Evolutionary conservation across 441 rosid genomes (phyloP).

Genomic region (Jatropha multifida): DNA sequence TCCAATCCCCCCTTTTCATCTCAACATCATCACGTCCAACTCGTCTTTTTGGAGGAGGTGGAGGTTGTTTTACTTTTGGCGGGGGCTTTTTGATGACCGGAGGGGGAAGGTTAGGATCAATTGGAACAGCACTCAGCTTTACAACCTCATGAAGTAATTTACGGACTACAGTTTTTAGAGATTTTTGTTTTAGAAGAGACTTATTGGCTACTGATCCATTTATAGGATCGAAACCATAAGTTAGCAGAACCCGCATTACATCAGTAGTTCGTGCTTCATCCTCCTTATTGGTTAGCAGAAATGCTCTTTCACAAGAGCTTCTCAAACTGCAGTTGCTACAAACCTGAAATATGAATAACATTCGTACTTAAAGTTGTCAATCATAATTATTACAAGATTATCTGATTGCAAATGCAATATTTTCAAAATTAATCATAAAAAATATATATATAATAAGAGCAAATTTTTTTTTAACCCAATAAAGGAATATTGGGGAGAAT

Average conservation of each 20-base stretch:
- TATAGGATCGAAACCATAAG: conserved; percentile 71
- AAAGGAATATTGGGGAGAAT: neutral
- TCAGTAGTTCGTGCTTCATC: conserved; percentile 90
- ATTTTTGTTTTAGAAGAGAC: conserved; percentile 63
- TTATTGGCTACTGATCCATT: conserved; percentile 54
- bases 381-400: conserved; percentile 9
- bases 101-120: conserved; percentile 94
- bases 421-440: neutral
- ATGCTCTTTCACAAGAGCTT: conserved; percentile 80
- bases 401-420: neutral
- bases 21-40: conserved; percentile 96
- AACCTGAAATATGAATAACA: conserved; percentile 53
- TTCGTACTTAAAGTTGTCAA: conserved; percentile 17
- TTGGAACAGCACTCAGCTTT: conserved; percentile 85
- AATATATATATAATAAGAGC: neutral
- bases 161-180: conserved; percentile 71
- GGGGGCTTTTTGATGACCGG: conserved; percentile 82
- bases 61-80: conserved; percentile 94
- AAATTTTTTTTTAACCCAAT: neutral
- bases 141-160: conserved; percentile 85
- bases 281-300: conserved; percentile 80
- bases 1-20: conserved; percentile 99
- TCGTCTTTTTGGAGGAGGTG: conserved; percentile 83
- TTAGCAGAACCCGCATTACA: conserved; percentile 69
- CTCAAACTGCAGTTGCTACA: conserved; percentile 95